phyloP scores from a whole-genome alignment of 2,329 filamentous ascomycete genomes.

The Coniochaeta pulveracea region DNA sequence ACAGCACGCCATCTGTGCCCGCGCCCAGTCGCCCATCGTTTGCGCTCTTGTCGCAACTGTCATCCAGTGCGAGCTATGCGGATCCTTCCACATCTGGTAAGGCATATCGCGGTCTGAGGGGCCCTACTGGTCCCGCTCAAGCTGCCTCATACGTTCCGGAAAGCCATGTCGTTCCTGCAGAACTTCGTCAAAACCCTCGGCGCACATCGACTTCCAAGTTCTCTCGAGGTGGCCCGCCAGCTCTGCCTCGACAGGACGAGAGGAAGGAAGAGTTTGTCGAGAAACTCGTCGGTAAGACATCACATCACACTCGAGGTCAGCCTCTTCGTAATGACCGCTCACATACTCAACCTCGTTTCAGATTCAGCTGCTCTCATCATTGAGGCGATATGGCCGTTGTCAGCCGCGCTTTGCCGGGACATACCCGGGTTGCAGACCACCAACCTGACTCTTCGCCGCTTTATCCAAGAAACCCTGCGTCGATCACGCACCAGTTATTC shows the following conservation, averaged over 20 bases:
- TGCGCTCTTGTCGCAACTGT: constrained; percentile 7
- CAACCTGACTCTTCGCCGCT: constrained; percentile 81
- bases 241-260: constrained; percentile 76
- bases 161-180: constrained; percentile 44
- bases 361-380: constrained; percentile 97
- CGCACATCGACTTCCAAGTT: constrained; percentile 30
- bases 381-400: constrained; percentile 91
- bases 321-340: too few species aligned
- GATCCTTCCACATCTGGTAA: constrained; percentile 6
- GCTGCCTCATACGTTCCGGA: too few species aligned
- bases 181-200: constrained; percentile 54
- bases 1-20: too few species aligned
- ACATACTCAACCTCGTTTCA: constrained; percentile 35
- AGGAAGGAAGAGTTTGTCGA: constrained; percentile 94
- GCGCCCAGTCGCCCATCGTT: too few species aligned
- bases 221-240: constrained; percentile 54
- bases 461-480: constrained; percentile 94
- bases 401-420: constrained; percentile 65
- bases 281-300: constrained; percentile 84
- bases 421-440: constrained; percentile 58
- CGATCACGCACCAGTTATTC: constrained; percentile 95
- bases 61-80: constrained; percentile 14
- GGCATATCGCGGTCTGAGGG: constrained; percentile 18
- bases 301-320: constrained; percentile 11
- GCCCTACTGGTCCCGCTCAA: too few species aligned